A percentile compares a stretch with the other conserved stretches of the same genome.
phyloP scores from a whole-genome alignment of 305 asterid genomes.

The Fraxinus paxiana region DNA sequence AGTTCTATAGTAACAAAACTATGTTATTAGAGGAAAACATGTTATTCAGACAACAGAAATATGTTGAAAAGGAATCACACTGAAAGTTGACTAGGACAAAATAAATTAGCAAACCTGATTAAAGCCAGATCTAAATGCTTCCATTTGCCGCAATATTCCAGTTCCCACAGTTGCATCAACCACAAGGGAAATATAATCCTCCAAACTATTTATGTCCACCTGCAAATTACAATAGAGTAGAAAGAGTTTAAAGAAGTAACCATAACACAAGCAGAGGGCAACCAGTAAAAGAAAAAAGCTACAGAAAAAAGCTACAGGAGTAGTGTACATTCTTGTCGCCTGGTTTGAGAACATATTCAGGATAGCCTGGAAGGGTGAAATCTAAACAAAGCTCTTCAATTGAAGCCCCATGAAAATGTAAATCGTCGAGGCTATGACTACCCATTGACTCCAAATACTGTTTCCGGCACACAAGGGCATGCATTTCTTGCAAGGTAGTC shows the following conservation, averaged over 20 bases:
- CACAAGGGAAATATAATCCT: slow-evolving; percentile 74
- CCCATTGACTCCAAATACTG: slow-evolving; percentile 59
- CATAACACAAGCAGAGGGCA: background rate
- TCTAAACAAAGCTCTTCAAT: slow-evolving; percentile 88
- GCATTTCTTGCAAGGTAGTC: slow-evolving; percentile 80
- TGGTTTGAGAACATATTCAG: slow-evolving; percentile 71
- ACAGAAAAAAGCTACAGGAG: slow-evolving; percentile 10
- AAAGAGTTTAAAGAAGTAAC: background rate
- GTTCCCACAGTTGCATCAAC: slow-evolving; percentile 80
- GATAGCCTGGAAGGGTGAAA: slow-evolving; percentile 91
- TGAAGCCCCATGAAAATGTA: slow-evolving; percentile 68
- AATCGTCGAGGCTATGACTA: slow-evolving; percentile 44
- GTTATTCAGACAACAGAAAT: background rate
- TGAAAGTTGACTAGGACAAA: slow-evolving; percentile 11
- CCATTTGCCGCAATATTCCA: slow-evolving; percentile 79
- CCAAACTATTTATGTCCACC: slow-evolving; percentile 78
- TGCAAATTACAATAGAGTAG: slow-evolving; percentile 29
- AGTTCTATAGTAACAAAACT: background rate
- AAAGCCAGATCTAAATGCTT: slow-evolving; percentile 95
- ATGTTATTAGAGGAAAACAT: background rate
- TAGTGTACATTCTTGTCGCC: slow-evolving; percentile 61
- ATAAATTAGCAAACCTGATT: slow-evolving; percentile 58
- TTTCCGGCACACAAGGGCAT: slow-evolving; percentile 74
- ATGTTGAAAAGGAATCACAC: background rate
- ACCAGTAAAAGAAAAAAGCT: slow-evolving; percentile 12